Evolutionary conservation across 2,329 filamentous ascomycete genomes (phyloP), one percentile per base, ranked within the genome.

Genomic region (Aspergillus luchuensis): DNA sequence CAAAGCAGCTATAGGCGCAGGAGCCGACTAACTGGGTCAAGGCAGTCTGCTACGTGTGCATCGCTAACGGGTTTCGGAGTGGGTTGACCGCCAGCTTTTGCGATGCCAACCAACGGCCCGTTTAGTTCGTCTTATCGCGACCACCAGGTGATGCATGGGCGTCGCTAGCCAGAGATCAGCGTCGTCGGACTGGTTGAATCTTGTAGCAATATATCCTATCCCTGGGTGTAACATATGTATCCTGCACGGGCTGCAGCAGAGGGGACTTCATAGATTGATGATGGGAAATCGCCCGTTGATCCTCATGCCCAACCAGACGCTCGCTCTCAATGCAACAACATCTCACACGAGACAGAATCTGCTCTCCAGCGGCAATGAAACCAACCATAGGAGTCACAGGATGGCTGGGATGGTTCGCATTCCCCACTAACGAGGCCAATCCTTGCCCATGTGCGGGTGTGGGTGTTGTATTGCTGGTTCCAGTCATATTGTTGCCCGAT

Each of bases 11-110:
- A 61, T 53, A 63, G 62, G 62, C 62, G 63, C 64, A 56, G 56
- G 58, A 66, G 55, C 49, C 51, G 65, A 68, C 59, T 61, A 67
- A 64, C 63, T 66, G 64, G 65, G 62, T 66, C 56, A 59, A 45
- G 56, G 58, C 66, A 64, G 62, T 62, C 57, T 66, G 71, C 72
- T 73, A 76, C 73, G 73, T 76, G 73, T 69, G 71, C 72, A 67
- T 62, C 53, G 53, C 63, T 73, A 69, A 74, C 68, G 71, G 71
- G 71, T 65, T 63, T 62, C 58, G 17, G 55, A 33, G 50, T 39
- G 33, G 48, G 59, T 64, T 64, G 65, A 64, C 65, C 63, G 61
- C 63, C 61, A 64, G 56, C 58, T 59, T 57, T 21, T 39, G 21
- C 58, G 52, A 59, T 59, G 64, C 62, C 48, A 62, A 36, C 62